Percentiles rank a stretch among this genome's conserved stretches.
Evolutionary conservation across 352 stramenopile species (phyloP).

Genomic region (Globisporangium alternatum): DNA sequence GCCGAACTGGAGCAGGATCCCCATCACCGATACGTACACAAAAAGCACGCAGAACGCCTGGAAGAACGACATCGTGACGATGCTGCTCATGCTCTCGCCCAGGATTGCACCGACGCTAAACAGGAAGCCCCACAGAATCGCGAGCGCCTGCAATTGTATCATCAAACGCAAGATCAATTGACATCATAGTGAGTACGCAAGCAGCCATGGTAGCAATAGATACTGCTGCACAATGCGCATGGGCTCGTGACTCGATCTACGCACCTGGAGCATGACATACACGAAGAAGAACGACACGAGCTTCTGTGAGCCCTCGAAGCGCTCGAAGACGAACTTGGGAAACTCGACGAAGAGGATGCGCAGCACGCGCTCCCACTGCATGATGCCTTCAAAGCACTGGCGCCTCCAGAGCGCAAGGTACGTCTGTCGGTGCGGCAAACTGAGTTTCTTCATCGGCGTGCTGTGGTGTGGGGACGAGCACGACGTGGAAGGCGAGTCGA

Average conservation of each 20-base stretch:
- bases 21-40: constrained; percentile 83
- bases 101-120: constrained; percentile 84
- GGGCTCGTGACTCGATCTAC: not conserved
- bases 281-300: constrained; percentile 81
- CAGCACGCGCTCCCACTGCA: constrained; percentile 61
- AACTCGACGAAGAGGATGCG: constrained; percentile 56
- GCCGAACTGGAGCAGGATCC: constrained; percentile 80
- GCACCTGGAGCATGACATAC: constrained; percentile 74
- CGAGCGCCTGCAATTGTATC: constrained; percentile 39
- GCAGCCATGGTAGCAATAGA: not conserved
- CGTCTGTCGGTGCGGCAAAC: constrained; percentile 8
- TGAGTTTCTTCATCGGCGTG: constrained; percentile 8
- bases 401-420: constrained; percentile 40
- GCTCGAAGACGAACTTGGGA: constrained; percentile 49
- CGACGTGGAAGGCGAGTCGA: not conserved
- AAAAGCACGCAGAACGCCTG: constrained; percentile 77
- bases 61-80: constrained; percentile 74
- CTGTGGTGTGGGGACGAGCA: not conserved
- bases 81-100: constrained; percentile 84
- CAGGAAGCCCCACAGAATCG: constrained; percentile 85
- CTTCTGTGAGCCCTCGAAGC: constrained; percentile 45
- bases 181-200: constrained; percentile 12
- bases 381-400: constrained; percentile 61
- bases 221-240: not conserved
- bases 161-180: constrained; percentile 3